Percentiles rank a stretch among this genome's conserved stretches.
Conservation (phyloP, 345 rosid genomes). For the Eucalyptus coolabah region DNA sequence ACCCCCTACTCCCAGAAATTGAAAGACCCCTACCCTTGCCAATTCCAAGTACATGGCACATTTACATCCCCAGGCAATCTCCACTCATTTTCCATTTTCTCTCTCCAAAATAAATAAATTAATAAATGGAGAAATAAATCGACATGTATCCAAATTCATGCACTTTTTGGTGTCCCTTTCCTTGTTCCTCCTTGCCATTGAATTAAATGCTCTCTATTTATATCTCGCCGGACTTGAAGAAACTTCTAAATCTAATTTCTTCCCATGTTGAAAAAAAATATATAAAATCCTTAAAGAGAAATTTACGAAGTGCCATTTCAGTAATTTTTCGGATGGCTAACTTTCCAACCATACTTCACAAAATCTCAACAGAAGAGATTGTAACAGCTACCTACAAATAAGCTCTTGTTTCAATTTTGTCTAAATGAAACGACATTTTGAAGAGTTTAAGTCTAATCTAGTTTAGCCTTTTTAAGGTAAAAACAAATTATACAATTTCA, state of each 20-base stretch:
- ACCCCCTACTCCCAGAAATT: background rate
- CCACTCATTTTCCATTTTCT: background rate
- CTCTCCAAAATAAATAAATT: background rate
- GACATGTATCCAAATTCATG: background rate
- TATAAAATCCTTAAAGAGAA: background rate
- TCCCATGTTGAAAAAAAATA: background rate
- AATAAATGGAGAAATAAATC: background rate
- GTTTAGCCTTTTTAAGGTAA: too few relatives aligned
- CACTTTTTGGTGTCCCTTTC: background rate
- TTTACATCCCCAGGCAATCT: background rate
- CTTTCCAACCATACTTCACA: background rate
- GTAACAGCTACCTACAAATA: too few relatives aligned
- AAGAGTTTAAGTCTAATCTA: accelerated
- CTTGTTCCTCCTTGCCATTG: background rate
- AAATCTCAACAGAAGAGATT: too few relatives aligned
- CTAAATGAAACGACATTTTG: accelerated
- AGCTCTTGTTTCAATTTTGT: background rate
- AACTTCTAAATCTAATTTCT: background rate
- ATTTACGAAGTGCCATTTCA: accelerated
- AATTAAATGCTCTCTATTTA: background rate
- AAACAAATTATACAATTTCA: too few relatives aligned
- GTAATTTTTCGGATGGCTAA: accelerated
- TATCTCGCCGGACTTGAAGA: background rate
- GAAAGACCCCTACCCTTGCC: background rate
- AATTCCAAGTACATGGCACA: background rate